Evolutionary conservation across 148 eudicot genomes (phyloP).

Genomic region (Heliosperma pusillum): DNA sequence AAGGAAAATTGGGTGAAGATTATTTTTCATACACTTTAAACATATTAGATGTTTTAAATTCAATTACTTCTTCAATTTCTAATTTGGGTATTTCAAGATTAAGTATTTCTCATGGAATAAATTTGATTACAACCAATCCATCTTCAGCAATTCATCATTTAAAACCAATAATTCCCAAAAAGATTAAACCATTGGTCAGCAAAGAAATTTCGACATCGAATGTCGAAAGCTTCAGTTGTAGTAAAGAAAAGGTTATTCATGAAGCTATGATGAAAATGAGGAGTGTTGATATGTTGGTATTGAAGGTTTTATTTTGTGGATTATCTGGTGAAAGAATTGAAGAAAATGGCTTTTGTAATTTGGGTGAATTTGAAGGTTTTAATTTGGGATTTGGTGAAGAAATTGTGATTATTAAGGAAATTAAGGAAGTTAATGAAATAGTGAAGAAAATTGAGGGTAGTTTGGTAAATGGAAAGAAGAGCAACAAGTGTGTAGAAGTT

Average conservation of each 20-base stretch:
- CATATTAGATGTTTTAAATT: slow-evolving; percentile 49
- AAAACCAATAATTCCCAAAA: slow-evolving; percentile 22
- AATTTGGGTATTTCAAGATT: slow-evolving; percentile 43
- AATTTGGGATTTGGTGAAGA: slow-evolving; percentile 16
- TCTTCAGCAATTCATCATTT: slow-evolving; percentile 15
- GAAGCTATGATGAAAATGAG: slow-evolving; percentile 45
- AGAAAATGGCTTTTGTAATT: slow-evolving; percentile 9
- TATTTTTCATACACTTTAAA: slow-evolving; percentile 45
- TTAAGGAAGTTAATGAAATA: slow-evolving; percentile 39
- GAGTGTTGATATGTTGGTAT: slow-evolving; percentile 35
- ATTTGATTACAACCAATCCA: slow-evolving; percentile 21
- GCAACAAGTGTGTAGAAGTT: background rate
- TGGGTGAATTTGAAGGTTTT: slow-evolving; percentile 24
- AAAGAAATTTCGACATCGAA: background rate
- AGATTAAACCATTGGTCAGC: background rate
- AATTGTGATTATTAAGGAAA: slow-evolving; percentile 35
- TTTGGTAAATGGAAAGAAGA: slow-evolving; percentile 2
- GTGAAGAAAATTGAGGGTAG: slow-evolving; percentile 15
- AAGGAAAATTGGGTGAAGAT: slow-evolving; percentile 33
- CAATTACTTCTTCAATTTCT: slow-evolving; percentile 40
- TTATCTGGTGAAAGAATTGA: slow-evolving; percentile 36
- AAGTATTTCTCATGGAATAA: slow-evolving; percentile 38
- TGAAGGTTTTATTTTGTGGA: slow-evolving; percentile 40
- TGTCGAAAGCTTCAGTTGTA: slow-evolving; percentile 12
- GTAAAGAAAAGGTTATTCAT: slow-evolving; percentile 34